Base-by-base conservation (phyloP, 768 basidiomycete species). In the Lyophyllum decastes region DNA sequence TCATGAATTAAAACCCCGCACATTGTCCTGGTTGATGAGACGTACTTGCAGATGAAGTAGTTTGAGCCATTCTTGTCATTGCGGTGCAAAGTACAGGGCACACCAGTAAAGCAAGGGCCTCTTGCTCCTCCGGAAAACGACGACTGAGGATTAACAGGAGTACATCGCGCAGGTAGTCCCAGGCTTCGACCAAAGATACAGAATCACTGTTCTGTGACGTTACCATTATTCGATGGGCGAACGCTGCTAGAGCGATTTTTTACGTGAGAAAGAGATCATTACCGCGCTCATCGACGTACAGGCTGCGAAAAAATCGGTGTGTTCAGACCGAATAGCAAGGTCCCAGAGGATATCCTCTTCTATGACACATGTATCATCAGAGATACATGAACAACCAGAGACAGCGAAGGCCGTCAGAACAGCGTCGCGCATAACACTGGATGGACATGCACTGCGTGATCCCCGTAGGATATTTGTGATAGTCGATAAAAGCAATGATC, bases 111-210 rank as follows among this genome's bases (percentile, higher is more conserved):
- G 81, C 81, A 24, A 88, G 70, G 2, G 80, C 71, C 57, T 82
- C 81, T 26, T 83, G 78, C 34, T 81, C 79, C 25, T 69, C 75
- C n/a, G 69, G 33, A 54, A 79, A 78, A 41, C 80, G 70, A 24
- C 70, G 73, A n/a, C 76, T 72, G 30, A 83, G 63, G 34, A 85
- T 79, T 35, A 82, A 69, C 6, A 85, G 61, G 6, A 85, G 63
- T 0, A 74, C 69, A 52, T 84, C 81, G 26, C 81, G 69, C 51
- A 90, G 66, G 64, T 81, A 76, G 45, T 81, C 73, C 81, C 84
- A 86, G 45, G 78, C 76, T 64, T 88, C 86, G 10, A 77, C 71
- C 55, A 72, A 72, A 38, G 70, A 67, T 27, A 85, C 65, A 2
- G 77, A 60, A 49, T 77, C 77, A 41, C 66, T 67, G 0, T 57